Evolutionary conservation across 2,329 filamentous ascomycete species (phyloP).

Genomic region (Ascochyta rabiei): DNA sequence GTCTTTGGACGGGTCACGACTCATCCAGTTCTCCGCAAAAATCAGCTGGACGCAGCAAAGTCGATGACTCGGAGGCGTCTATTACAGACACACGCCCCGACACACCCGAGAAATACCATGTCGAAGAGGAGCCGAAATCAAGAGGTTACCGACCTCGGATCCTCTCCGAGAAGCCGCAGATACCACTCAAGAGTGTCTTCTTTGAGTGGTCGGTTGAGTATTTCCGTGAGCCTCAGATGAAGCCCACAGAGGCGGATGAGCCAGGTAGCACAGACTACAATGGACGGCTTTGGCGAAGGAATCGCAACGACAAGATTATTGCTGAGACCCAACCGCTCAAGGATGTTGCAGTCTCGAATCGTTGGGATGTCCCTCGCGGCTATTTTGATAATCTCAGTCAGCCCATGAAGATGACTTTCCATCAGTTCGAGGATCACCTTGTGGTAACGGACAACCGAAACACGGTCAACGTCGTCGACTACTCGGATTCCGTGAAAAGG

Average conservation of each 20-base stretch:
- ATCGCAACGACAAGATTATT: conserved; percentile 91
- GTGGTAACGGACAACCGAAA: conserved; percentile 93
- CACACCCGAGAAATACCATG: conserved; percentile 69
- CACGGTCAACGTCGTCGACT: conserved; percentile 90
- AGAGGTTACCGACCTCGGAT: conserved; percentile 72
- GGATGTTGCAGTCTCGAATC: conserved; percentile 79
- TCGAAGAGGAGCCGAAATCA: conserved; percentile 78
- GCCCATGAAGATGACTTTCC: conserved; percentile 91
- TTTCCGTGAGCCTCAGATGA: conserved; percentile 98
- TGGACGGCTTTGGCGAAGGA: conserved; percentile 87
- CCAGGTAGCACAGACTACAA: conserved; percentile 97
- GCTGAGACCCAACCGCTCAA: conserved; percentile 93
- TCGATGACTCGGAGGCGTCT: conserved; percentile 66
- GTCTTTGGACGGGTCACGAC: conserved; percentile 57
- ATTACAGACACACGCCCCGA: conserved; percentile 75
- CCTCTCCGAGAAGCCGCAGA: conserved; percentile 61
- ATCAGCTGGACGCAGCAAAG: conserved; percentile 52
- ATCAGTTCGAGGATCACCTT: conserved; percentile 96
- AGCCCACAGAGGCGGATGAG: conserved; percentile 91
- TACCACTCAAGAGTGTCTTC: conserved; percentile 84
- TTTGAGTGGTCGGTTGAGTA: conserved; percentile 96
- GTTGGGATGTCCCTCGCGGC: conserved; percentile 83
- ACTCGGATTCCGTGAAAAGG: conserved; percentile 62
- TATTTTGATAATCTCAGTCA: conserved; percentile 90
- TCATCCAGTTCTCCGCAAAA: conserved; percentile 36